phyloP scores from a whole-genome alignment of 345 rosid genomes.

The Aurinia saxatilis region DNA sequence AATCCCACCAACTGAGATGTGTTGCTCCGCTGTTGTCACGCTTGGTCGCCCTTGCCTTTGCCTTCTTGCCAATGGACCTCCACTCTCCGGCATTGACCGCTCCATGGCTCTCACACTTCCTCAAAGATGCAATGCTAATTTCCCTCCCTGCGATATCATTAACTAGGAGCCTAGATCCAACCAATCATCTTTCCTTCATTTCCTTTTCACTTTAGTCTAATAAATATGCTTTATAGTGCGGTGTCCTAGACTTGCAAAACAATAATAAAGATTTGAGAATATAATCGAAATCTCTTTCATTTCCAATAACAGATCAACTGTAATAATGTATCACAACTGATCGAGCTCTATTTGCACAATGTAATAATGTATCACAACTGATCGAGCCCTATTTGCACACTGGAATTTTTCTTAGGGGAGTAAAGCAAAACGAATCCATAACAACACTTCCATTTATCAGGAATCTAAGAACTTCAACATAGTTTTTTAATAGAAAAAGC shows the following conservation, averaged over 20 bases:
- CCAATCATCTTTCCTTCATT: neutral
- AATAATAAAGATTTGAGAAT: constrained; percentile 11
- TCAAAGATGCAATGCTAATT: constrained; percentile 71
- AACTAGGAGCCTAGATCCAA: neutral
- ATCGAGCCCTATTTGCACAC: neutral
- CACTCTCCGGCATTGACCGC: constrained; percentile 74
- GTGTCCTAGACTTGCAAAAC: constrained; percentile 5
- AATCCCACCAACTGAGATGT: constrained; percentile 62
- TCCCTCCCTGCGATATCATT: constrained; percentile 55
- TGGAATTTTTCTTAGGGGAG: neutral
- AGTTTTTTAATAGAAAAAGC: constrained; percentile 2
- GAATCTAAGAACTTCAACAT: constrained; percentile 2
- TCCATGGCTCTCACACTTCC: constrained; percentile 83
- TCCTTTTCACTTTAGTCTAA: constrained; percentile 10
- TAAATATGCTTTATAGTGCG: constrained; percentile 5
- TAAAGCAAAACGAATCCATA: constrained; percentile 14
- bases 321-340: neutral
- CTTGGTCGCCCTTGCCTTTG: constrained; percentile 88
- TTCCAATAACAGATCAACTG: neutral
- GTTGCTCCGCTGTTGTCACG: constrained; percentile 68
- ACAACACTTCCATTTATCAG: constrained; percentile 7
- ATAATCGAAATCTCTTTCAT: neutral
- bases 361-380: neutral
- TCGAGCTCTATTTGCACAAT: constrained; percentile 1
- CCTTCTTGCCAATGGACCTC: constrained; percentile 65